Evolutionary conservation across 2,329 filamentous ascomycete species (phyloP), one percentile per base, ranked within the genome.

Genomic region (Akanthomyces dipterigenus): DNA sequence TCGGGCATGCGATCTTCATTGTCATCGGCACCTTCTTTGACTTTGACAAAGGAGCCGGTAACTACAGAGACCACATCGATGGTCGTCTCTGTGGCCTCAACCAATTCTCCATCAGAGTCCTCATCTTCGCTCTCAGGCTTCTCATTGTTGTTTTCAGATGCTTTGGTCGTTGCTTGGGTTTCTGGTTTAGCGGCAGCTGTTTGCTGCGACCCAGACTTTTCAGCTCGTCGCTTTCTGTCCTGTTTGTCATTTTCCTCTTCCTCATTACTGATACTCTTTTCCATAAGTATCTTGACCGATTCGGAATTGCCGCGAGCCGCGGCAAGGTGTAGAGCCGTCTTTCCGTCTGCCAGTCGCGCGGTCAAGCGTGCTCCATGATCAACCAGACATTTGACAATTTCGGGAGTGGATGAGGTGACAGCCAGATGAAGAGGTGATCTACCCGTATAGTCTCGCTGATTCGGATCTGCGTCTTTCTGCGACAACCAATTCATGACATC

Each of bases 261-360:
- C 70, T 92, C 87, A 63, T 95, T 95, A 34, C 82, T 80, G 61
- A 84, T 82, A 68, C 90, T 95, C 75, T 87, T 91, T 38, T 85
- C 79, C 70, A 96, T 82, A 14, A 96, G 76, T 8, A 87, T 83
- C 64, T 82, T 86, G 65, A 95, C 80, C 64, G 95, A 93, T 20
- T 87, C 84, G 1, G 76, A 70, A 64, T 85, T 76, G 0, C 91
- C 91, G 24, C 88, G 82, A 49, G 85, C 82, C 20, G 90, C 89
- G 20, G 91, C 91, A 34, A 96, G 77, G 72, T 96, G 91, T n/a
- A 96, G 79, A 9, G 91, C 88, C 2, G 90, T 96, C 65, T 85
- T 83, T 3, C 91, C 91, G 71, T 95, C 91, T 0, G 88, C 89
- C 43, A 96, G 72, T 55, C 91, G 84, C 55, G 90, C 82, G 26